Percentiles rank a stretch among this genome's conserved stretches.
These are phyloP conservation scores for Rubia yunnanensis DNA, from an alignment of 257 asterid species.

Conservation along the genomic window DNA sequence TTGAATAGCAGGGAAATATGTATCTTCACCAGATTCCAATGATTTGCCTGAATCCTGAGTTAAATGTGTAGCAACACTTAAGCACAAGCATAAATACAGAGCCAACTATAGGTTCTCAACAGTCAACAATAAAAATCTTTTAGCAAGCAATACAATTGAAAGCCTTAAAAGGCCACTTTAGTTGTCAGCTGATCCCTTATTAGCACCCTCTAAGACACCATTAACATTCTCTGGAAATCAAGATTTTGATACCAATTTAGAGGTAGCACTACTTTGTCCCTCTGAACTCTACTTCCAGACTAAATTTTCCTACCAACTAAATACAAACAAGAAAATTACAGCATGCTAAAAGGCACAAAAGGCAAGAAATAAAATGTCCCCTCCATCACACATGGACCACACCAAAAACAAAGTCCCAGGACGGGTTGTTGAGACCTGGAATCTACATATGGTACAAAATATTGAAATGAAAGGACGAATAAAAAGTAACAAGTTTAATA, in stretches of 20 bases:
- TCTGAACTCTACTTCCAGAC: neutral
- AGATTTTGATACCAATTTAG: neutral
- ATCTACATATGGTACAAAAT: neutral
- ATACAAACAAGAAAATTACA: neutral
- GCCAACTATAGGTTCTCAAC: neutral
- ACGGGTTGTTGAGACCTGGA: neutral
- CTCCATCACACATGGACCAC: slow-evolving; percentile 1
- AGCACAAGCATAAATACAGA: slow-evolving; percentile 30
- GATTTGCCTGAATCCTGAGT: slow-evolving; percentile 53
- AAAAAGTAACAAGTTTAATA: neutral
- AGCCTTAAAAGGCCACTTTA: neutral
- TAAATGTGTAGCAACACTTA: slow-evolving; percentile 10
- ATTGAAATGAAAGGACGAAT: neutral
- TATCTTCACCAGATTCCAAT: slow-evolving; percentile 82
- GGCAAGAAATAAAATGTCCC: neutral
- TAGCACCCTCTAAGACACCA: neutral
- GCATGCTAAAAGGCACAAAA: neutral
- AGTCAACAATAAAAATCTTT: neutral
- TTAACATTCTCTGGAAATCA: neutral
- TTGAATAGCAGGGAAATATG: slow-evolving; percentile 75
- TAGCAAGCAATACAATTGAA: neutral
- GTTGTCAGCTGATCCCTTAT: neutral
- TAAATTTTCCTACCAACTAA: neutral
- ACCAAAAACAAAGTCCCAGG: slow-evolving; percentile 18
- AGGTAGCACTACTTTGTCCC: neutral